Evolutionary conservation across 805 yeast genomes (phyloP), one percentile per base, ranked within the genome.

Genomic region (Limtongia smithiae): DNA sequence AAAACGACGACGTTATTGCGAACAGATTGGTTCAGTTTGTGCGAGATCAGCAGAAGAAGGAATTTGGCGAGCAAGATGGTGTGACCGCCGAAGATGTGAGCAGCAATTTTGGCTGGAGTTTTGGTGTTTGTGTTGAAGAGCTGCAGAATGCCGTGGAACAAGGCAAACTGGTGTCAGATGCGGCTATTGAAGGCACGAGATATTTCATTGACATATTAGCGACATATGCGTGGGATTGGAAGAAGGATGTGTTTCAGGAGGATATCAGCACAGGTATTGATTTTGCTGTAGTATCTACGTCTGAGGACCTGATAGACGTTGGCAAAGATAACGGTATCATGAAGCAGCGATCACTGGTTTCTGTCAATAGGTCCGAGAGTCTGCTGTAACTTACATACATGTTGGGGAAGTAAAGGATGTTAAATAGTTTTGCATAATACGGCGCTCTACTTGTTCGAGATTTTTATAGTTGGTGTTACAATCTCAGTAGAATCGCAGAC

Each of bases 91-190:
- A 46, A 32, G 50, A 46, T 3, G 48, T 41, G 17, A 46, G 28
- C 33, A 48, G 27, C 24, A 32, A 27, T 15, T 42, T 46, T 46
- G 48, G 50, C 44, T 84, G 90, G 86, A 79, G 88, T 17, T 68
- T 81, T 33, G 76, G 78, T 22, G 78, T 85, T 12, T 74, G 88
- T 7, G 69, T 68, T 9, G 91, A 85, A 61, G 83, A 85, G 50
- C 65, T 85, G 9, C n/a, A 14, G 47, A 36, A 43, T 6, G 48
- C 44, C 5, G 27, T 18, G 12, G 48, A 45, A 15, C 44, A 24
- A 15, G 48, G 48, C 17, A 36, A 17, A 18, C 28, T 45, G 4
- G 37, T 35, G 15, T 38, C 37, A 22, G 48, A 45, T 21, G 27
- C 24, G 4, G 30, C 37, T 8, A 44, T 38, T 11, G 48, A 38